These are phyloP conservation scores for Cantharellus anzutake DNA, from an alignment of 768 basidiomycete genomes.

Conservation along the genomic window DNA sequence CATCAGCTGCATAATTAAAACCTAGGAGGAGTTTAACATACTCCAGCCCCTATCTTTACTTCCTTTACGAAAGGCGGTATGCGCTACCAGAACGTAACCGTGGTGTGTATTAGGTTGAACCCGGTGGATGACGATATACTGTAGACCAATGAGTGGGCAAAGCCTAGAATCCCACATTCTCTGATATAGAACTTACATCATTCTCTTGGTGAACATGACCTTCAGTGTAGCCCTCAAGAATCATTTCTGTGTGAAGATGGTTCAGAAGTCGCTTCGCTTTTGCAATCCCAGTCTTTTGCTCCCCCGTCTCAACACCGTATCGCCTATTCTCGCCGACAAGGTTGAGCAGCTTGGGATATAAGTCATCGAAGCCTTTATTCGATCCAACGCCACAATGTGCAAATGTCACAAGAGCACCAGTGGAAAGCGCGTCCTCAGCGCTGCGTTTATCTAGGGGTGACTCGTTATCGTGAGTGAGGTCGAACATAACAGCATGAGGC, in stretches of 20 bases:
- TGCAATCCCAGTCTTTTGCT: slow-evolving; percentile 21
- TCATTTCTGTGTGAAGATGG: slow-evolving; percentile 80
- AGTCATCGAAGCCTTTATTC: slow-evolving; percentile 92
- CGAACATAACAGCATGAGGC: slow-evolving; percentile 89
- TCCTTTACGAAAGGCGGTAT: slow-evolving; percentile 71
- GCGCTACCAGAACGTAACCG: slow-evolving; percentile 81
- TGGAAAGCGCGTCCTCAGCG: slow-evolving; percentile 88
- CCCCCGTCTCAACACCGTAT: slow-evolving; percentile 37
- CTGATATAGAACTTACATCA: slow-evolving; percentile 37
- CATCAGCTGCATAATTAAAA: background rate
- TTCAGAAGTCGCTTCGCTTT: slow-evolving; percentile 53
- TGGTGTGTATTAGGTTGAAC: slow-evolving; percentile 80
- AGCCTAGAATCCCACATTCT: background rate
- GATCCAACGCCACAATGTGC: slow-evolving; percentile 76
- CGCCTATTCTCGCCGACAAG: slow-evolving; percentile 65
- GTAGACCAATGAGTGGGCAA: background rate
- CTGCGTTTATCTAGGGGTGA: slow-evolving; percentile 76
- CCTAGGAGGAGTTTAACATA: slow-evolving; percentile 20
- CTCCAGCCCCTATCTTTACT: slow-evolving; percentile 64
- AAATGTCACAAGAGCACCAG: slow-evolving; percentile 84
- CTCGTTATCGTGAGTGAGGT: slow-evolving; percentile 96
- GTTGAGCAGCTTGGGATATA: slow-evolving; percentile 88
- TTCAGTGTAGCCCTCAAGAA: slow-evolving; percentile 68
- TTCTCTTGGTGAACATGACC: slow-evolving; percentile 96
- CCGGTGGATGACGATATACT: slow-evolving; percentile 90